phyloP scores from a whole-genome alignment of 495 filamentous ascomycete species.

The Daldinia childiae region DNA sequence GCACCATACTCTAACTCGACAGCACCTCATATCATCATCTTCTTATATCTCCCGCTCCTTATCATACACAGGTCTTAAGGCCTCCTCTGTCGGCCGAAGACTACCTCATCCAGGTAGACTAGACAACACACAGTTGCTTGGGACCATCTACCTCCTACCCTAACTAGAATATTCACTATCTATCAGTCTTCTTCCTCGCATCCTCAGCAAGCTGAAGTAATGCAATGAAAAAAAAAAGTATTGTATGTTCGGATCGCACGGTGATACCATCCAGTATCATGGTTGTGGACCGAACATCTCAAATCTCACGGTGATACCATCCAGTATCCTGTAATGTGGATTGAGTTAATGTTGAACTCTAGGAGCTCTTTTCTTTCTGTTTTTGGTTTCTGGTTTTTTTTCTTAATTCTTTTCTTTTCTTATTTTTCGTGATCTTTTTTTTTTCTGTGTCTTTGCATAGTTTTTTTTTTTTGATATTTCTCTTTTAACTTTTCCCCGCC shows the following conservation, averaged over 20 bases:
- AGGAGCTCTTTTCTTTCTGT: background rate
- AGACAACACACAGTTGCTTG: no score
- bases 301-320: background rate
- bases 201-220: background rate
- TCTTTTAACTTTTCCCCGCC: background rate
- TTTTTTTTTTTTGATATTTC: background rate
- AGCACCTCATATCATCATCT: no score
- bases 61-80: no score
- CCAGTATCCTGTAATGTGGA: background rate
- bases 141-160: no score
- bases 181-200: background rate
- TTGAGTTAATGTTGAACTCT: background rate
- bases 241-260: no score
- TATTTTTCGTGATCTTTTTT: background rate
- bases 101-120: no score
- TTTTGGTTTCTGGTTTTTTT: background rate
- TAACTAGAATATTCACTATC: no score
- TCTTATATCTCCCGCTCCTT: no score
- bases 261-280: no score
- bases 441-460: background rate
- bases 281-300: background rate
- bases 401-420: background rate
- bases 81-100: no score
- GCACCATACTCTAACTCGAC: no score
- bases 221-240: slow-evolving; percentile 10